Evolutionary conservation across 2,329 filamentous ascomycete genomes (phyloP).

Genomic region (Byssochlamys sp.): DNA sequence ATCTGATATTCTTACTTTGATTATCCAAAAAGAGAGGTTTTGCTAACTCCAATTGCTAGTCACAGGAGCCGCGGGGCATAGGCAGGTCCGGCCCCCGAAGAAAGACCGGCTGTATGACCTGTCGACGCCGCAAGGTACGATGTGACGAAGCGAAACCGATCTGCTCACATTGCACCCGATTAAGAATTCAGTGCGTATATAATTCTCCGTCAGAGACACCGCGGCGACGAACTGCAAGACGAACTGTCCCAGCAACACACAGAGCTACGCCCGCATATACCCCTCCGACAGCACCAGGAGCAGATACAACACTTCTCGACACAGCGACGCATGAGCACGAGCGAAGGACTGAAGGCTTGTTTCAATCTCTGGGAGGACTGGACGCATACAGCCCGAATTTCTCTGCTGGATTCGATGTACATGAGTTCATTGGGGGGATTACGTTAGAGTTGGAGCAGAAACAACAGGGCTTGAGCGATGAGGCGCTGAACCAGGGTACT

Average conservation of each 20-base stretch:
- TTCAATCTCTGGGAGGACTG: conserved; percentile 4
- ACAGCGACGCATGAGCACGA: conserved; percentile 20
- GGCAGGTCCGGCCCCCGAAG: conserved; percentile 27
- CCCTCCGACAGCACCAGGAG: conserved; percentile 1
- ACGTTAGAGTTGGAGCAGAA: conserved; percentile 27
- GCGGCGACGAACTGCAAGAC: conserved; percentile 2
- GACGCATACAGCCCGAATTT: conserved; percentile 10
- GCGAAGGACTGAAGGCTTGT: conserved; percentile 5
- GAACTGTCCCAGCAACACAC: background rate
- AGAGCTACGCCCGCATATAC: conserved; percentile 1
- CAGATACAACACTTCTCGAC: conserved; percentile 13
- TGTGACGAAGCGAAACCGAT: conserved; percentile 26
- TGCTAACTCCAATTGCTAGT: background rate
- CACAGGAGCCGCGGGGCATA: conserved; percentile 15
- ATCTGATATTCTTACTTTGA: background rate
- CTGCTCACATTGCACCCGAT: conserved; percentile 25
- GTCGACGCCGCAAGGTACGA: conserved; percentile 26
- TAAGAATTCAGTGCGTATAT: conserved; percentile 22
- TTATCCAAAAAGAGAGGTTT: background rate
- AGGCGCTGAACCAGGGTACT: background rate
- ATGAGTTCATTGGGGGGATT: conserved; percentile 28
- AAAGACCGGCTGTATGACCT: conserved; percentile 26
- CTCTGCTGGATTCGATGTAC: conserved; percentile 22
- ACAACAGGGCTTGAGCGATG: conserved; percentile 17
- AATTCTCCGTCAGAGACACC: conserved; percentile 12